Evolutionary conservation across 2,329 filamentous ascomycete genomes (phyloP).

Genomic region (Aspergillus thermomutatus): DNA sequence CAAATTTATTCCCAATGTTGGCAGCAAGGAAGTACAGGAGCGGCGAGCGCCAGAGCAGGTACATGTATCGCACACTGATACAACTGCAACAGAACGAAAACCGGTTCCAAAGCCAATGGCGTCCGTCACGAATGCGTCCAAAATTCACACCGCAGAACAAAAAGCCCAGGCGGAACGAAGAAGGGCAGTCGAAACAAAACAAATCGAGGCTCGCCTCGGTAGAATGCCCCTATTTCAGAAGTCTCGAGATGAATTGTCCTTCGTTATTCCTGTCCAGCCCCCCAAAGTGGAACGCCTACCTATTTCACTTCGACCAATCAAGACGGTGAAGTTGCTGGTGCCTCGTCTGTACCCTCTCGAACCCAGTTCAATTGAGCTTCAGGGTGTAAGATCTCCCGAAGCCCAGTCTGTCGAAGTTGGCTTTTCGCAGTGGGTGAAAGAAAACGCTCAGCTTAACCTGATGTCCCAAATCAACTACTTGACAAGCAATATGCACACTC

Average conservation of each 20-base stretch:
- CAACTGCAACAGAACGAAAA: background rate
- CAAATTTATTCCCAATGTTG: slow-evolving; percentile 62
- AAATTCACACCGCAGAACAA: slow-evolving; percentile 57
- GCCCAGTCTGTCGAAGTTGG: slow-evolving; percentile 62
- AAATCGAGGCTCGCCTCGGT: slow-evolving; percentile 72
- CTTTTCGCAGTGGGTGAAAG: slow-evolving; percentile 58
- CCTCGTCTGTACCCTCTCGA: slow-evolving; percentile 71
- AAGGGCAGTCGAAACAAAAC: slow-evolving; percentile 64
- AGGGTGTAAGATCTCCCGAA: slow-evolving; percentile 58
- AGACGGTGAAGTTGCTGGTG: slow-evolving; percentile 65
- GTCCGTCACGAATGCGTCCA: slow-evolving; percentile 34
- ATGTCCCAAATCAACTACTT: slow-evolving; percentile 75
- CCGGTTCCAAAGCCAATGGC: background rate
- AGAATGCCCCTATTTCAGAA: slow-evolving; percentile 65
- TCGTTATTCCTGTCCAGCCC: slow-evolving; percentile 68
- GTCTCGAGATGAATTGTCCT: slow-evolving; percentile 66
- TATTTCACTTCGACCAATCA: slow-evolving; percentile 56
- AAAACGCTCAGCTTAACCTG: slow-evolving; percentile 60
- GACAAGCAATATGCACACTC: slow-evolving; percentile 64
- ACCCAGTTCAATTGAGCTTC: slow-evolving; percentile 62
- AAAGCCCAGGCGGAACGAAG: slow-evolving; percentile 60
- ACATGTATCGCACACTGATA: background rate
- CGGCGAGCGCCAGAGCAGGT: slow-evolving; percentile 1
- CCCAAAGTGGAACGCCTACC: slow-evolving; percentile 61
- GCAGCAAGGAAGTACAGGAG: slow-evolving; percentile 32